These are phyloP conservation scores for Vararia minispora DNA, from an alignment of 768 basidiomycete genomes.

Conservation along the genomic window DNA sequence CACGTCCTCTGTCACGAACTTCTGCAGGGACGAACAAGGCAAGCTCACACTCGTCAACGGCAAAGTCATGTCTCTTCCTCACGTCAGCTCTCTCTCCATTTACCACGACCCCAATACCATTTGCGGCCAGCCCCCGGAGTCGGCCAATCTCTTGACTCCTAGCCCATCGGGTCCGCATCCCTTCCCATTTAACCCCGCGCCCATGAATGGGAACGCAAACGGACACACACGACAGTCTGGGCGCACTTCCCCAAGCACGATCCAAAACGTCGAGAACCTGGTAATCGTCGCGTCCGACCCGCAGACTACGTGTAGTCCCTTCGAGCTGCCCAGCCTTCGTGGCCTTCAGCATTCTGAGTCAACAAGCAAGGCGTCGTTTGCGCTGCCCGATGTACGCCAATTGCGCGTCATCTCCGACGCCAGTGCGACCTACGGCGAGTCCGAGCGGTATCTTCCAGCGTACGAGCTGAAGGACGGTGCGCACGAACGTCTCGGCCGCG, in stretches of 20 bases:
- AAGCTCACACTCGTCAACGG: no score
- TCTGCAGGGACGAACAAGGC: no score
- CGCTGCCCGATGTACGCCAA: constrained; percentile 3
- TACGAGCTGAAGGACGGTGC: constrained; percentile 65
- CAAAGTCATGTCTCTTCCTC: no score
- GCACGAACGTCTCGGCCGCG: constrained; percentile 13
- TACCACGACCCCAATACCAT: no score
- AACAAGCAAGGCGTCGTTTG: constrained; percentile 3
- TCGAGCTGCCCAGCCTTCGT: no score
- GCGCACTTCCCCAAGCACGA: constrained; percentile 5
- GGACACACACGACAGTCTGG: no score
- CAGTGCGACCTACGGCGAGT: not conserved
- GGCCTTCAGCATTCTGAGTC: not conserved
- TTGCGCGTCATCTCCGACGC: not conserved
- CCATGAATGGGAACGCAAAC: no score
- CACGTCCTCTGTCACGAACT: constrained; percentile 5
- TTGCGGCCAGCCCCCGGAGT: no score
- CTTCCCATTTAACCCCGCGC: no score
- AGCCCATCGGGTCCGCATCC: no score
- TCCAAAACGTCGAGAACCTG: constrained; percentile 14
- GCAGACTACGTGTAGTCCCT: constrained; percentile 7
- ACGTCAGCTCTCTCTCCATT: no score
- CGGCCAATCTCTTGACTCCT: no score
- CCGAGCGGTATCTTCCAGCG: constrained; percentile 54
- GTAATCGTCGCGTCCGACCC: constrained; percentile 12